Conservation (phyloP, 1,284 basidiomycete species). For the Anthracocystis setariae region DNA sequence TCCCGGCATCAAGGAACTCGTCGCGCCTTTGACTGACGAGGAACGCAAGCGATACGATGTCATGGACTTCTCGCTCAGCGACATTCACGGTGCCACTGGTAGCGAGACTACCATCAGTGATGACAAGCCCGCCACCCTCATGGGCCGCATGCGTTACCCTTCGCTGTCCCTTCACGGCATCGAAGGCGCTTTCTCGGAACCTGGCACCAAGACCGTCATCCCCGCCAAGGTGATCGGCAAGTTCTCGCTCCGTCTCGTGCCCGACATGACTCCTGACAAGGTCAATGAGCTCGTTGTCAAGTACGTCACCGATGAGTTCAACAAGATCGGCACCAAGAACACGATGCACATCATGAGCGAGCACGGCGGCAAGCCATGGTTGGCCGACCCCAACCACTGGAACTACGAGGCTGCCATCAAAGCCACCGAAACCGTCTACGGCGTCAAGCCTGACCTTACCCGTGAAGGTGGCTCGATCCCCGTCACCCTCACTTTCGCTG, state of each 20-base stretch:
- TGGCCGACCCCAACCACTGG: constrained; percentile 76
- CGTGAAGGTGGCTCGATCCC: constrained; percentile 96
- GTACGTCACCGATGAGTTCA: constrained; percentile 62
- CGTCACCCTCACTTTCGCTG: constrained; percentile 93
- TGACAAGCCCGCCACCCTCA: constrained; percentile 85
- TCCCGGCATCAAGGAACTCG: constrained; percentile 90
- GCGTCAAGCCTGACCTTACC: constrained; percentile 84
- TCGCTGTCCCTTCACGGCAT: constrained; percentile 94
- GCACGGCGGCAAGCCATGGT: constrained; percentile 66
- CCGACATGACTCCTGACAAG: constrained; percentile 78
- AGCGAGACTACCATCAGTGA: constrained; percentile 79
- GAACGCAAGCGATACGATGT: constrained; percentile 74
- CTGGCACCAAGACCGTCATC: constrained; percentile 87
- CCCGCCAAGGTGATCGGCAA: constrained; percentile 83
- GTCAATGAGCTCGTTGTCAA: constrained; percentile 61
- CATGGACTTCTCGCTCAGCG: constrained; percentile 70
- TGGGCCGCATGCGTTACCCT: constrained; percentile 80
- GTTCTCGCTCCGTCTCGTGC: constrained; percentile 74
- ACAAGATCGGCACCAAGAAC: constrained; percentile 66
- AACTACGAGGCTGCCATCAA: constrained; percentile 90
- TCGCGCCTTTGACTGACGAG: constrained; percentile 78
- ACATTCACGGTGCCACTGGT: constrained; percentile 84
- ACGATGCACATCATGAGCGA: constrained; percentile 57
- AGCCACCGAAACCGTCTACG: constrained; percentile 84
- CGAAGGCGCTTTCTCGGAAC: constrained; percentile 87